Base-by-base conservation (phyloP, 1,284 basidiomycete species). In the Rhodofomes roseus region DNA sequence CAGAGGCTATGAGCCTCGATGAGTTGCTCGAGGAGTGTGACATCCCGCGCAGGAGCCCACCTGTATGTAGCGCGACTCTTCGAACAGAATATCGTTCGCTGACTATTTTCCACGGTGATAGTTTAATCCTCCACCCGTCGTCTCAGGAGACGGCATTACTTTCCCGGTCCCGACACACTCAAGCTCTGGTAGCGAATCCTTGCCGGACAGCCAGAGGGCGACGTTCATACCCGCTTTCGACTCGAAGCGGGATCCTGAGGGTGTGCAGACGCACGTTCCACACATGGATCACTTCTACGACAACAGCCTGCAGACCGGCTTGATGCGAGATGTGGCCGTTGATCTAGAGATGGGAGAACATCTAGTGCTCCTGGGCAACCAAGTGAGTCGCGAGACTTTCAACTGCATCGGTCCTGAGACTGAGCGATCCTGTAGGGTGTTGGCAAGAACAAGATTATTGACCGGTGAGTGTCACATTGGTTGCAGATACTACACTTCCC, bases 281-380 rank as follows among this genome's bases (percentile, higher is more conserved):
- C 77, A 86, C 63, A 86, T 87, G 84, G 83, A 84, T 58, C 81
- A 85, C 63, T 88, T 86, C 70, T 86, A 86, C 65, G 81, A 87
- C 62, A 88, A 88, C 63, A 85, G 83, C 61, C 65, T 87, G 57
- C 86, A 88, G 69, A 85, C 83, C 6, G 83, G 82, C 5, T 68
- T 86, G 36, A 86, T 88, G 85, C 76, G 81, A 2, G 84, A 87
- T 63, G 68, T 87, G 44, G 86, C 82, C 0, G 76, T 86, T 39
- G 85, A 88, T 63, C 59, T 86, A 39, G 84, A 86, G 67, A 59
- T 85, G 16, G 78, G 80, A 6, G 84, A 87, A 63, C 84, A 87
- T 71, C 72, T 87, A 27, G 84, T 88, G 8, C 66, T 88, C 2
- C 69, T 87, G 3, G 86, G 85, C n/a, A 87, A 88, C 67, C 86